A percentile compares a stretch with the other conserved stretches of the same genome.
Evolutionary conservation across 306 rosid species (phyloP).

Genomic region (Fragaria iinumae): DNA sequence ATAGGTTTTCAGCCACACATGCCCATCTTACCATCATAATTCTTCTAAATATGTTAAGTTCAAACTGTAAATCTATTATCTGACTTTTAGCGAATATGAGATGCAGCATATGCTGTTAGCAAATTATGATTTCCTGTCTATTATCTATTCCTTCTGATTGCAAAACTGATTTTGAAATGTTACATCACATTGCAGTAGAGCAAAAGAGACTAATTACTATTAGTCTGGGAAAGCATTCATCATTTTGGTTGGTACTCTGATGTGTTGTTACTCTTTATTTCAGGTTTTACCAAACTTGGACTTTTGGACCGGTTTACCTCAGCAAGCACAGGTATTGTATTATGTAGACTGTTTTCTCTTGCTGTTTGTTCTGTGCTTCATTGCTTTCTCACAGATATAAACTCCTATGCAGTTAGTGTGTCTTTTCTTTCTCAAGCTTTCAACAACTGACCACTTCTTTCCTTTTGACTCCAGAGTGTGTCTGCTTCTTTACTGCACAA

Average conservation of each 20-base stretch:
- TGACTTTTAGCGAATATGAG: not conserved
- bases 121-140: not conserved
- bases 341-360: not conserved
- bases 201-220: not conserved
- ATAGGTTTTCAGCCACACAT: not conserved
- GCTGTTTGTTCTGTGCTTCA: constrained; percentile 14
- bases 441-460: constrained; percentile 8
- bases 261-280: constrained; percentile 21
- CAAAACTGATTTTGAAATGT: constrained; percentile 11
- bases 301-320: constrained; percentile 77
- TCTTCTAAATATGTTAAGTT: not conserved
- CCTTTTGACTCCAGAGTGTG: constrained; percentile 48
- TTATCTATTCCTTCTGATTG: not conserved
- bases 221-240: constrained; percentile 6
- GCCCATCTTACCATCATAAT: too few species aligned
- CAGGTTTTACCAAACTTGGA: constrained; percentile 80
- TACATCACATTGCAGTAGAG: constrained; percentile 7
- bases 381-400: not conserved
- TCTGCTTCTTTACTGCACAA: constrained; percentile 57
- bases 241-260: constrained; percentile 20
- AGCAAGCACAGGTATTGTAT: constrained; percentile 58
- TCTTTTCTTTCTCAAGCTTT: not conserved
- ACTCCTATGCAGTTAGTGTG: not conserved
- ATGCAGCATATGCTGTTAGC: not conserved
- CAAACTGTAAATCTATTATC: not conserved